Conservation (phyloP, 192 early-diverging fungal species). For the Backusella parvicylindrica region DNA sequence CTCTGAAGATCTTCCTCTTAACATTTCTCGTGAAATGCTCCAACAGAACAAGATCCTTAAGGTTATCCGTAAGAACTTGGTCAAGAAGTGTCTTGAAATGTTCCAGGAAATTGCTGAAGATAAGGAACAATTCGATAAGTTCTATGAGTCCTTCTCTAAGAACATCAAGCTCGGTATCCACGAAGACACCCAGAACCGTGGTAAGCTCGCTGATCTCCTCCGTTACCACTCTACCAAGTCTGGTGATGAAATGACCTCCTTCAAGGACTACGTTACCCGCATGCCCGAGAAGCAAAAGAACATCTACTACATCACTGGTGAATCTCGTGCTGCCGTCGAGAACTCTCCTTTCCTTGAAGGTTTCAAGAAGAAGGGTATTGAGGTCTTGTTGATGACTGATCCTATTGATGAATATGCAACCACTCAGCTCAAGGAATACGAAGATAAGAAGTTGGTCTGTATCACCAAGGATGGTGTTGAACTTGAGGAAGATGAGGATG, state of each 20-base stretch:
- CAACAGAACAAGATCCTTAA: conserved; percentile 99
- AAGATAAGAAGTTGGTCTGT: conserved; percentile 98
- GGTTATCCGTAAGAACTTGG: conserved; percentile 99
- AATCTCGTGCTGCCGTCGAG: conserved; percentile 91
- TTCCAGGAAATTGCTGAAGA: conserved; percentile 96
- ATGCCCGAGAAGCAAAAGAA: conserved; percentile 99
- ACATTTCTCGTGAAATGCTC: conserved; percentile 99
- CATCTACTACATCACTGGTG: conserved; percentile 99
- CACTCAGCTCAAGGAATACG: conserved; percentile 98
- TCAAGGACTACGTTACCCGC: conserved; percentile 99
- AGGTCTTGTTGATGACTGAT: conserved; percentile 98
- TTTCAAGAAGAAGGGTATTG: conserved; percentile 98
- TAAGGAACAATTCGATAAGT: conserved; percentile 98
- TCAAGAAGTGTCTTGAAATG: conserved; percentile 99
- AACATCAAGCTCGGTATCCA: conserved; percentile 99
- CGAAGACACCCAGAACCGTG: conserved; percentile 97
- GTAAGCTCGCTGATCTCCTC: conserved; percentile 95
- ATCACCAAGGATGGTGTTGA: conserved; percentile 99
- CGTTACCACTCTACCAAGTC: conserved; percentile 99
- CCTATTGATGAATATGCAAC: conserved; percentile 99
- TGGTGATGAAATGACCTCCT: conserved; percentile 92
- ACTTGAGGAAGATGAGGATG: conserved; percentile 98
- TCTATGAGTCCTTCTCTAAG: conserved; percentile 99
- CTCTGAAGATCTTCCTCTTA: conserved; percentile 99
- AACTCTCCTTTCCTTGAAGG: conserved; percentile 98